Evolutionary conservation across 495 filamentous ascomycete genomes (phyloP).

Genomic region (Haplographium delicatum): DNA sequence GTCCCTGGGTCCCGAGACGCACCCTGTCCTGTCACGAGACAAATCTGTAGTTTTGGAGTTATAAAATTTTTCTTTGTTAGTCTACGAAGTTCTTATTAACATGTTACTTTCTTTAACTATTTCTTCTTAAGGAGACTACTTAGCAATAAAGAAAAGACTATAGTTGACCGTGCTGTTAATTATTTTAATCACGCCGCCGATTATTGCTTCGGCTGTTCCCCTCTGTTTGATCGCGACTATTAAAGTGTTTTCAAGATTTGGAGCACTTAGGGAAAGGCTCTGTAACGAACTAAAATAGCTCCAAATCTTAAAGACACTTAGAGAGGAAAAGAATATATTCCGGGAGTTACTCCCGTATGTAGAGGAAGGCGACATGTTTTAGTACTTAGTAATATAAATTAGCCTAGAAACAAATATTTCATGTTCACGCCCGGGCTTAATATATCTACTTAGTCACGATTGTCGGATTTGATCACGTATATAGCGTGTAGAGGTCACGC

Average conservation of each 20-base stretch:
- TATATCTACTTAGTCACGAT: slow-evolving; percentile 5
- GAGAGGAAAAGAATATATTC: slow-evolving; percentile 14
- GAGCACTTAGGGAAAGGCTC: slow-evolving; percentile 4
- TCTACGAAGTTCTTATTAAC: slow-evolving; percentile 15
- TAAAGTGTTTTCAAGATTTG: slow-evolving; percentile 4
- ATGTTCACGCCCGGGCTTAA: neutral
- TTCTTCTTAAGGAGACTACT: slow-evolving; percentile 8
- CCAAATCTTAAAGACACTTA: slow-evolving; percentile 1
- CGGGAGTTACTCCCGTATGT: slow-evolving; percentile 7
- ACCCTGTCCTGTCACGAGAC: slow-evolving; percentile 8
- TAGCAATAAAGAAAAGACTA: slow-evolving; percentile 8
- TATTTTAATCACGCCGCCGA: slow-evolving; percentile 4
- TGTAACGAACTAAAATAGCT: slow-evolving; percentile 1
- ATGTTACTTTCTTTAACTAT: slow-evolving; percentile 13
- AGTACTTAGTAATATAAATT: slow-evolving; percentile 11
- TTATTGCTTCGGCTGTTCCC: slow-evolving; percentile 2
- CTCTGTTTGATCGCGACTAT: slow-evolving; percentile 11
- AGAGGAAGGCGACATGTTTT: slow-evolving; percentile 2
- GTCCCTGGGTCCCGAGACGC: too few species aligned
- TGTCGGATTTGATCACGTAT: slow-evolving; percentile 5
- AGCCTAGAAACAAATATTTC: neutral
- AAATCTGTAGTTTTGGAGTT: slow-evolving; percentile 8
- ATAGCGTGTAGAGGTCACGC: slow-evolving; percentile 9
- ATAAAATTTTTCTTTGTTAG: neutral
- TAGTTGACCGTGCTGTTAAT: slow-evolving; percentile 1